Evolutionary conservation across 192 early-diverging fungal genomes (phyloP), one percentile per base, ranked within the genome.

Genomic region (Spinellus fusiger): DNA sequence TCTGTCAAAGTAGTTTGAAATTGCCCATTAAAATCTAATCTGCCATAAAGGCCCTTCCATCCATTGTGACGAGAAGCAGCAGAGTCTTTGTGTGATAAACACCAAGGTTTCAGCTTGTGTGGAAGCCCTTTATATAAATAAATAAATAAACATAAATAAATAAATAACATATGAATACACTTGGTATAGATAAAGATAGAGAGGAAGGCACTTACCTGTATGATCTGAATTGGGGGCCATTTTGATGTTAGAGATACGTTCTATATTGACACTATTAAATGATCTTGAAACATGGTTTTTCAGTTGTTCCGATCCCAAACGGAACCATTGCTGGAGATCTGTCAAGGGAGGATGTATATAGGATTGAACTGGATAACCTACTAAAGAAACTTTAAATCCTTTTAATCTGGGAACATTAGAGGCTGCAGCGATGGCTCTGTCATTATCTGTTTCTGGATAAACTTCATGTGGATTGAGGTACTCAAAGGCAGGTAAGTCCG

Each of bases 401-500:
- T 0, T 52, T 70, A 23, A 64, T 12, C 37, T 52, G 54, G 40
- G 40, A 10, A 44, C 10, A n/a, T 2, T 44, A 18, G 15, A n/a
- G 55, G 31, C 18, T 22, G 61, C 49, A 65, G 62, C 57, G 59
- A 63, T 67, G 49, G 5, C 26, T n/a, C 22, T 61, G 65, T 65
- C 66, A 34, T 35, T 18, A 20, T 73, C 70, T 1, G 67, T 55
- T 3, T 71, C 73, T 3, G 73, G 65, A 40, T 83, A 80, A 15
- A 71, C 48, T 15, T 35, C 23, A 46, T 78, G 67, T n/a, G 83
- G 81, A 44, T 85, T 79, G 29, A 71, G 56, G 57, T 75, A 86
- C 59, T 89, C 87, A 46, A 86, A 89, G 40, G 70, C 81, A 32
- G 85, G 87, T 28, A 89, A 69, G 57, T 89, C 87, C n/a, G 73